A percentile compares a stretch with the other conserved stretches of the same genome.
phyloP scores from a whole-genome alignment of 2,329 filamentous ascomycete genomes.

The Metarhizium robertsii region DNA sequence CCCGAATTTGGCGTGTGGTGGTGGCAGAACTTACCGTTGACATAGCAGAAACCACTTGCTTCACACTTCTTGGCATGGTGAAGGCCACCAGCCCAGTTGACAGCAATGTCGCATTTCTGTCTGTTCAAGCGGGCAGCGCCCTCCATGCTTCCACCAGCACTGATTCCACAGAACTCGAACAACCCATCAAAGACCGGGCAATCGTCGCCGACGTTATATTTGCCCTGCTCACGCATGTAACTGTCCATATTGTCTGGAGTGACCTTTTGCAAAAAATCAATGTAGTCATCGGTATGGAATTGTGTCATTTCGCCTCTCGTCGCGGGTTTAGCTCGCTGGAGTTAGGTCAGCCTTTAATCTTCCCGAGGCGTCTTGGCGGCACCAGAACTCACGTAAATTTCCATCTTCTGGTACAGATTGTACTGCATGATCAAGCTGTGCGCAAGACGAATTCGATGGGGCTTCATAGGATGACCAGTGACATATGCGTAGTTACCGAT shows the following conservation, averaged over 20 bases:
- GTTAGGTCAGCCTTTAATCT: not conserved
- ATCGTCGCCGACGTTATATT: constrained; percentile 93
- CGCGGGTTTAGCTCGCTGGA: constrained; percentile 73
- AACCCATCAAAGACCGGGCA: constrained; percentile 96
- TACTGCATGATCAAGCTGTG: constrained; percentile 96
- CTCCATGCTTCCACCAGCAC: constrained; percentile 88
- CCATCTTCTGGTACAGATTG: constrained; percentile 92
- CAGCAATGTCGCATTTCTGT: constrained; percentile 88
- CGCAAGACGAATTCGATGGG: constrained; percentile 86
- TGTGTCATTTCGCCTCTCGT: constrained; percentile 83
- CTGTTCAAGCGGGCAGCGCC: constrained; percentile 85
- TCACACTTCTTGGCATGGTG: constrained; percentile 97
- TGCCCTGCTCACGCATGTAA: constrained; percentile 81
- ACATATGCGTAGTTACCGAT: constrained; percentile 98
- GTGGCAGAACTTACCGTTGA: constrained; percentile 61
- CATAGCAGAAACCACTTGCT: constrained; percentile 95
- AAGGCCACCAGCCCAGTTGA: constrained; percentile 96
- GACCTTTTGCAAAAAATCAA: constrained; percentile 89
- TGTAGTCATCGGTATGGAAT: constrained; percentile 92
- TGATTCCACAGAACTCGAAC: constrained; percentile 94
- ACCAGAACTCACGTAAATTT: constrained; percentile 69
- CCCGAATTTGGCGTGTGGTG: not conserved
- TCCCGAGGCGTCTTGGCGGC: not conserved
- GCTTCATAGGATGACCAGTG: constrained; percentile 97
- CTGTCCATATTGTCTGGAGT: constrained; percentile 98